Percentiles rank a stretch among this genome's conserved stretches.
Evolutionary conservation across 176 grass and related monocot genomes (phyloP).

Genomic region (Oropetium thomaeum): DNA sequence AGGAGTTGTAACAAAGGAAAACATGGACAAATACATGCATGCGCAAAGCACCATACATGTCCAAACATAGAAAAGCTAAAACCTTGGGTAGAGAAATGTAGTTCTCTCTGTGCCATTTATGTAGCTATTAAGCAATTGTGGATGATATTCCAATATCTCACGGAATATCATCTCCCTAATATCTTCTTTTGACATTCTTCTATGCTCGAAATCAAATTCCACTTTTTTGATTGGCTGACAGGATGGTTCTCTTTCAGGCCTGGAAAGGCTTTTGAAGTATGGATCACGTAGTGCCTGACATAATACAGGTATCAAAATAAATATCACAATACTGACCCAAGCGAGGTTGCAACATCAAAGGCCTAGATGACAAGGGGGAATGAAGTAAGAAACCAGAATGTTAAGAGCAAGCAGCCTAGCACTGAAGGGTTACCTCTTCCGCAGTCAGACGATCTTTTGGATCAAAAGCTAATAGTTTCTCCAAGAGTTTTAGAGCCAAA

Average conservation of each 20-base stretch:
- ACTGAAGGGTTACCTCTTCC: constrained; percentile 62
- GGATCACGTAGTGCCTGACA: constrained; percentile 81
- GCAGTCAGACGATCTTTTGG: constrained; percentile 90
- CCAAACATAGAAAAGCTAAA: constrained; percentile 42
- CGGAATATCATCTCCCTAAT: constrained; percentile 92
- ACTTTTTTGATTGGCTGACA: constrained; percentile 76
- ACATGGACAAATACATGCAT: constrained; percentile 32
- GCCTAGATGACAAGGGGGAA: not conserved
- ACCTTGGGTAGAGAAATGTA: constrained; percentile 98
- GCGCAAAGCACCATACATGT: constrained; percentile 40
- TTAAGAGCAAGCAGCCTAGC: not conserved
- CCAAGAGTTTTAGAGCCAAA: constrained; percentile 80
- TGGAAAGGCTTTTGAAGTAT: constrained; percentile 85
- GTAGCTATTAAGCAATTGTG: constrained; percentile 79
- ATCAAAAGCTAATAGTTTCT: constrained; percentile 88
- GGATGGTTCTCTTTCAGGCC: constrained; percentile 86
- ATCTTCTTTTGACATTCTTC: constrained; percentile 87
- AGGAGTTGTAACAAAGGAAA: not conserved
- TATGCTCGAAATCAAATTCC: constrained; percentile 96
- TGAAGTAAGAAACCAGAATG: not conserved
- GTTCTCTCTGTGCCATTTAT: constrained; percentile 80
- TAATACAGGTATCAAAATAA: constrained; percentile 4
- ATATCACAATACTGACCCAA: not conserved
- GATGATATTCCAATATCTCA: constrained; percentile 97
- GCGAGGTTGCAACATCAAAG: not conserved